Conservation (phyloP, 2,329 filamentous ascomycete genomes). For the Colletotrichum sp. region DNA sequence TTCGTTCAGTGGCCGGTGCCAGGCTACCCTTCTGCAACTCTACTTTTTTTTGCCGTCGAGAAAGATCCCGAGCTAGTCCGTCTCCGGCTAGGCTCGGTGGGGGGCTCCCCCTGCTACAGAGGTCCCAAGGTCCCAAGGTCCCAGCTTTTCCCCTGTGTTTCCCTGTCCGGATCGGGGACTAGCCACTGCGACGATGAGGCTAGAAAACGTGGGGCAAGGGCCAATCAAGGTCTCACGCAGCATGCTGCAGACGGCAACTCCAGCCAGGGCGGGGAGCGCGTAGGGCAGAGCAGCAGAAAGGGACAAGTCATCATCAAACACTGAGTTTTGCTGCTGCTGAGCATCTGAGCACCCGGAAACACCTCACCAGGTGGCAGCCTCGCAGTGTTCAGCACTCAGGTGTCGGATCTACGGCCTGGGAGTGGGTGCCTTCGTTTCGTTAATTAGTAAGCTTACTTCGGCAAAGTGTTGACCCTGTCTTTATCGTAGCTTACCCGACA, state of each 20-base stretch:
- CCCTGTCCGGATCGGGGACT: slow-evolving; percentile 8
- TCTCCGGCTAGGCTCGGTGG: slow-evolving; percentile 7
- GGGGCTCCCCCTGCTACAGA: slow-evolving; percentile 4
- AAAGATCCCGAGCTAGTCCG: slow-evolving; percentile 1
- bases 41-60: slow-evolving; percentile 21
- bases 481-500: not conserved
- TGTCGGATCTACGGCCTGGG: not conserved
- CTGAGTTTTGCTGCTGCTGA: not conserved
- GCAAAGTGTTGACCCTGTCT: not conserved
- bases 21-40: slow-evolving; percentile 19
- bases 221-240: not conserved
- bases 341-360: not conserved
- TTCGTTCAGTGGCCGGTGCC: slow-evolving; percentile 22
- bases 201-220: slow-evolving; percentile 17
- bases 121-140: slow-evolving; percentile 1
- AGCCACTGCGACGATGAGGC: slow-evolving; percentile 8
- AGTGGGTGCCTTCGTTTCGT: not conserved
- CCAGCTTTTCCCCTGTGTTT: slow-evolving; percentile 5
- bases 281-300: slow-evolving; percentile 8
- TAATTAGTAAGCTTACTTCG: not conserved
- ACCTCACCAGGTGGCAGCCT: not conserved
- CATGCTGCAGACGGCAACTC: slow-evolving; percentile 3
- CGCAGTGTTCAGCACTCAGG: not conserved
- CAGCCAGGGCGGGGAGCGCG: not conserved
- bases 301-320: not conserved